These are phyloP conservation scores for Xylariales sp. DNA, from an alignment of 2,329 filamentous ascomycete species.

Conservation along the genomic window DNA sequence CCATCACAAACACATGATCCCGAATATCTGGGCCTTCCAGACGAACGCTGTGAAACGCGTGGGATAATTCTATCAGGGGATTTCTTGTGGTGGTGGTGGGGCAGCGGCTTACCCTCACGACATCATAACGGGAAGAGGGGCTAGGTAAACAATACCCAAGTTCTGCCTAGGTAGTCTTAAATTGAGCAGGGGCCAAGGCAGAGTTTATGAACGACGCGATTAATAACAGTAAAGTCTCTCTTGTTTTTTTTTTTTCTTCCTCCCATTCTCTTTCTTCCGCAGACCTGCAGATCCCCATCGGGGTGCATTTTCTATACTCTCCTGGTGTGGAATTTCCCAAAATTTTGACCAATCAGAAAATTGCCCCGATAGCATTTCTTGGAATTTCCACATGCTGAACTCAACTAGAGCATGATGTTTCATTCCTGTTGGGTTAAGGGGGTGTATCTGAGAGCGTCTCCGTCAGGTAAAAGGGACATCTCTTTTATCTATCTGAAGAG, in stretches of 20 bases:
- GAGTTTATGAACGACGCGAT: slow-evolving; percentile 29
- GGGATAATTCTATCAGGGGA: slow-evolving; percentile 10
- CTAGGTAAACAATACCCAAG: slow-evolving; percentile 11
- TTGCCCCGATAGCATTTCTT: slow-evolving; percentile 35
- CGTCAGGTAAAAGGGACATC: slow-evolving; percentile 26
- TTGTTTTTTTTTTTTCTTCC: not conserved
- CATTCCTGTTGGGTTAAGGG: slow-evolving; percentile 11
- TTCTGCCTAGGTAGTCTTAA: not conserved
- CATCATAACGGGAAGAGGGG: slow-evolving; percentile 17
- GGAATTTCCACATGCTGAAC: slow-evolving; percentile 39
- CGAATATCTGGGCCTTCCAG: slow-evolving; percentile 25
- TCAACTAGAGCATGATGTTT: slow-evolving; percentile 11
- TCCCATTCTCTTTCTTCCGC: not conserved
- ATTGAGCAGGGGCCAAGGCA: slow-evolving; percentile 30
- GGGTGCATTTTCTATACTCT: slow-evolving; percentile 18
- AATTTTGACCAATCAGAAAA: slow-evolving; percentile 53
- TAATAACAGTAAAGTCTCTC: slow-evolving; percentile 7
- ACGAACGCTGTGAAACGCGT: slow-evolving; percentile 29
- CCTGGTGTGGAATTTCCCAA: slow-evolving; percentile 39
- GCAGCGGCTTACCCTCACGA: slow-evolving; percentile 33
- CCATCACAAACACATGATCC: slow-evolving; percentile 22
- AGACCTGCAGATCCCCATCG: slow-evolving; percentile 22
- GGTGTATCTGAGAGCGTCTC: slow-evolving; percentile 8
- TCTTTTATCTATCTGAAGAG: slow-evolving; percentile 19
- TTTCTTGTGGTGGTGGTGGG: slow-evolving; percentile 32